Evolutionary conservation across 306 rosid genomes (phyloP).

Genomic region (Oemleria cerasiformis): DNA sequence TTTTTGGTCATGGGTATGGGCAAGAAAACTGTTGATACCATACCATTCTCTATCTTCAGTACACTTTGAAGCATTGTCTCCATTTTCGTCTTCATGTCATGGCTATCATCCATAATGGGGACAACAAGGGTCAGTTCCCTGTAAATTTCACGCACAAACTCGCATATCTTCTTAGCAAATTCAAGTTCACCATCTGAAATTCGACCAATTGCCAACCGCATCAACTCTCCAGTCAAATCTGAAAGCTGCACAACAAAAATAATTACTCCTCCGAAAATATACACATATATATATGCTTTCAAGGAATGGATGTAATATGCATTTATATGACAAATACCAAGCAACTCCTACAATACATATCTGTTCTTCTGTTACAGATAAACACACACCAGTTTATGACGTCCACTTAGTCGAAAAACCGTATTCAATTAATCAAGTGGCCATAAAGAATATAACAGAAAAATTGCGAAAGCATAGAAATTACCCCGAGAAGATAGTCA

Average conservation of each 20-base stretch:
- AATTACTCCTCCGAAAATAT: conserved; percentile 10
- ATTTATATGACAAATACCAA: not conserved
- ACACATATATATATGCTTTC: not conserved
- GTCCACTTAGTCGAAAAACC: not conserved
- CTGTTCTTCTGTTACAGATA: not conserved
- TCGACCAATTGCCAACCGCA: conserved; percentile 95
- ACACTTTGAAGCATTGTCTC: conserved; percentile 89
- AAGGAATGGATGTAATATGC: not conserved
- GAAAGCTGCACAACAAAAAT: conserved; percentile 66
- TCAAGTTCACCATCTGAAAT: conserved; percentile 91
- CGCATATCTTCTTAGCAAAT: conserved; percentile 77
- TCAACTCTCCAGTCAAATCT: conserved; percentile 95
- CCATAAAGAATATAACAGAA: not conserved
- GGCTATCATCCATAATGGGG: conserved; percentile 78
- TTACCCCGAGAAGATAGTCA: conserved; percentile 92
- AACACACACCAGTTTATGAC: not conserved
- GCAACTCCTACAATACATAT: no score
- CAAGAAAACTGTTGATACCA: not conserved
- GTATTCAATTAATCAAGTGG: not conserved
- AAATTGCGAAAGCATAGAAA: conserved; percentile 1
- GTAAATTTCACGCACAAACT: conserved; percentile 83
- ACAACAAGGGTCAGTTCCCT: conserved; percentile 81
- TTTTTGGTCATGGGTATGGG: not conserved
- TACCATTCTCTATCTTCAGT: conserved; percentile 96
- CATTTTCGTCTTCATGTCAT: conserved; percentile 86